phyloP scores from a whole-genome alignment of 1,139 yeast species.

The Lodderomyces elongisporus region DNA sequence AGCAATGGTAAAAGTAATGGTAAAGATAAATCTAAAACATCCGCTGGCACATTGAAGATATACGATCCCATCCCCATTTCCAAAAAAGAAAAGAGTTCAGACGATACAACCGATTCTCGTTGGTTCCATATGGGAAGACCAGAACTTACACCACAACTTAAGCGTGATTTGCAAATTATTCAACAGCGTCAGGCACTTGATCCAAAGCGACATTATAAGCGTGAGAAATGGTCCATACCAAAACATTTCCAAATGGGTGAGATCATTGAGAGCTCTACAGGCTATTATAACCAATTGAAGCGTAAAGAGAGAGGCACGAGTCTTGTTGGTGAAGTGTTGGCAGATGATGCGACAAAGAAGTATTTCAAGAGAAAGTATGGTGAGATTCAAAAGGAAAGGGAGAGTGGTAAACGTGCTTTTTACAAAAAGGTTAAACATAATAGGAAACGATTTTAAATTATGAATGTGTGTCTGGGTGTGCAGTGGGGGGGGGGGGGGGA shows the following conservation, averaged over 20 bases:
- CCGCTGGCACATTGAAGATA: too few species aligned
- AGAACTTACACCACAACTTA: constrained; percentile 67
- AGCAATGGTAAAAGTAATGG: too few species aligned
- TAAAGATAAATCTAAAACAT: too few species aligned
- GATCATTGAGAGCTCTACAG: constrained; percentile 74
- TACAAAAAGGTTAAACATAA: constrained; percentile 62
- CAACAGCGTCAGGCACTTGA: constrained; percentile 89
- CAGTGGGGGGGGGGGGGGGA: too few species aligned
- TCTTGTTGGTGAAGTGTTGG: constrained; percentile 75
- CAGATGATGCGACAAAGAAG: constrained; percentile 62
- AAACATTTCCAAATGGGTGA: constrained; percentile 88
- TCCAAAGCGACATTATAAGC: constrained; percentile 92
- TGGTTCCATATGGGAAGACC: constrained; percentile 87
- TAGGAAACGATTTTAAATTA: constrained; percentile 52
- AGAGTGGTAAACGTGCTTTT: constrained; percentile 71
- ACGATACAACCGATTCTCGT: constrained; percentile 39
- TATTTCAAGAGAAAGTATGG: constrained; percentile 82
- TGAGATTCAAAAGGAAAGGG: constrained; percentile 70
- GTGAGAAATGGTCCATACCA: constrained; percentile 77
- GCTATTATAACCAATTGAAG: constrained; percentile 67
- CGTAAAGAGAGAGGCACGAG: constrained; percentile 72
- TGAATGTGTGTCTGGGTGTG: too few species aligned
- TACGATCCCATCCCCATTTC: constrained; percentile 61
- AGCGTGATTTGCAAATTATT: constrained; percentile 72
- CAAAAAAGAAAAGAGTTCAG: constrained; percentile 5